Percentiles rank a stretch among this genome's conserved stretches.
Evolutionary conservation across 139 green algal genomes (phyloP).

Genomic region (Chlorella ohadii): DNA sequence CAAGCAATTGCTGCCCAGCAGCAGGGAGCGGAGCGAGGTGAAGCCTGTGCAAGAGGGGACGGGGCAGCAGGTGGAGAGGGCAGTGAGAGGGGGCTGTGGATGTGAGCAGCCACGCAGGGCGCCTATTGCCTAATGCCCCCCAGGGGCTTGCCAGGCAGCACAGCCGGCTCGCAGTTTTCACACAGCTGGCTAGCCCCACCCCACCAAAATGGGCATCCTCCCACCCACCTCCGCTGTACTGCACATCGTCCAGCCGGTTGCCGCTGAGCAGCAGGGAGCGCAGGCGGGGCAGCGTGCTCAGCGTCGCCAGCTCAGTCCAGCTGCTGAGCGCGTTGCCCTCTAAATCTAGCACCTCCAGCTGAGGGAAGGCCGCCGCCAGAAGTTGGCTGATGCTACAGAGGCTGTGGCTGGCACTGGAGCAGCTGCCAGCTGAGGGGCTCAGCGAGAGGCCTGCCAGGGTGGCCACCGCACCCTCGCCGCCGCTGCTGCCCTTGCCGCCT

Average conservation of each 20-base stretch:
- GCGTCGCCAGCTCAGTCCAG: slow-evolving; percentile 58
- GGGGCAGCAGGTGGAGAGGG: no score
- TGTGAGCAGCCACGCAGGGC: no score
- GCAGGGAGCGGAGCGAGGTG: slow-evolving; percentile 48
- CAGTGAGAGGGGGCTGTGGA: no score
- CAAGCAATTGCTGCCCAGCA: slow-evolving; percentile 67
- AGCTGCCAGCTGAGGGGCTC: background rate
- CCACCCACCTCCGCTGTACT: slow-evolving; percentile 4
- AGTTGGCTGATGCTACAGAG: background rate
- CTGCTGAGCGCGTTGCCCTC: slow-evolving; percentile 47
- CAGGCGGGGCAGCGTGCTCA: slow-evolving; percentile 66
- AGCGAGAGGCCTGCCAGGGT: background rate
- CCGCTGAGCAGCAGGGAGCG: slow-evolving; percentile 63
- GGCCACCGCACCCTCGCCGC: background rate
- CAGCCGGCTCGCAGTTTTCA: no score
- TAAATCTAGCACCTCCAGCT: slow-evolving; percentile 54
- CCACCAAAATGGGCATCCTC: no score
- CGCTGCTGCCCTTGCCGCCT: background rate
- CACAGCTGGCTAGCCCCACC: no score
- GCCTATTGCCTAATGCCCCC: no score
- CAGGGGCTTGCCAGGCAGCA: no score
- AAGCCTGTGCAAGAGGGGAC: slow-evolving; percentile 47
- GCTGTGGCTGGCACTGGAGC: background rate
- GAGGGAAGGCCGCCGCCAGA: slow-evolving; percentile 15
- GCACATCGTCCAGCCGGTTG: slow-evolving; percentile 60